Conservation (phyloP, 139 green algal genomes). For the Chlorella vulgaris region DNA sequence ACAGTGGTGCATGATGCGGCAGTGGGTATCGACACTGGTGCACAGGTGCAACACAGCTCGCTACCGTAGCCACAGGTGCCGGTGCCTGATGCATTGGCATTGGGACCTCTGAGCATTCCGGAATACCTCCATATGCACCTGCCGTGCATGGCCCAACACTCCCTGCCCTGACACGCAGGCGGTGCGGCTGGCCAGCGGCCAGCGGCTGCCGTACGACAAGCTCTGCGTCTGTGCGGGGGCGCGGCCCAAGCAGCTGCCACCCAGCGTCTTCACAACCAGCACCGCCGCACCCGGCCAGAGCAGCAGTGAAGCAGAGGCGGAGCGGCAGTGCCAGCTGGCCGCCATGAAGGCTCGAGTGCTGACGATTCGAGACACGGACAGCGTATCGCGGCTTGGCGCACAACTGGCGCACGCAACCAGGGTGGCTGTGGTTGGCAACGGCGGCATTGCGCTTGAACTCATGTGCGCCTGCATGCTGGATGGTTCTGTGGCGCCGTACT, state of each 20-base stretch:
- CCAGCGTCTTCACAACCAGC: not conserved
- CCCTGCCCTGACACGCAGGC: slow-evolving; percentile 30
- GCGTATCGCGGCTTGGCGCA: slow-evolving; percentile 47
- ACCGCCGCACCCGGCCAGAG: not conserved
- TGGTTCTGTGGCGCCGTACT: too few relatives aligned
- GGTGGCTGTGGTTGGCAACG: slow-evolving; percentile 85
- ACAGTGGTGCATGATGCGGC: slow-evolving; percentile 50
- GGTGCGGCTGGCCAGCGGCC: slow-evolving; percentile 47
- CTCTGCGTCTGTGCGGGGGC: slow-evolving; percentile 79
- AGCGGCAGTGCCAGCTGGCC: not conserved
- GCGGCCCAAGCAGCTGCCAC: slow-evolving; percentile 56
- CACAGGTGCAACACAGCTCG: slow-evolving; percentile 4
- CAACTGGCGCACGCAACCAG: slow-evolving; percentile 37
- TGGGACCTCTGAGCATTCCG: too few relatives aligned
- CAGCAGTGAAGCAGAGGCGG: not conserved
- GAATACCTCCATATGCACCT: not conserved
- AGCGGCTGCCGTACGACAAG: slow-evolving; percentile 61
- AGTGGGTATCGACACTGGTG: slow-evolving; percentile 40
- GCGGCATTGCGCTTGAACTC: slow-evolving; percentile 87
- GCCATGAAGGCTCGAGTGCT: slow-evolving; percentile 7
- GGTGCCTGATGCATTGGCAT: too few relatives aligned
- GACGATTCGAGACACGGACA: slow-evolving; percentile 76
- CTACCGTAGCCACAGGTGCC: too few relatives aligned
- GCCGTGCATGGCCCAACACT: not conserved
- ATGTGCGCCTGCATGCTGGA: slow-evolving; percentile 33